Evolutionary conservation across 495 filamentous ascomycete genomes (phyloP).

Genomic region (Penicillium fimorum): DNA sequence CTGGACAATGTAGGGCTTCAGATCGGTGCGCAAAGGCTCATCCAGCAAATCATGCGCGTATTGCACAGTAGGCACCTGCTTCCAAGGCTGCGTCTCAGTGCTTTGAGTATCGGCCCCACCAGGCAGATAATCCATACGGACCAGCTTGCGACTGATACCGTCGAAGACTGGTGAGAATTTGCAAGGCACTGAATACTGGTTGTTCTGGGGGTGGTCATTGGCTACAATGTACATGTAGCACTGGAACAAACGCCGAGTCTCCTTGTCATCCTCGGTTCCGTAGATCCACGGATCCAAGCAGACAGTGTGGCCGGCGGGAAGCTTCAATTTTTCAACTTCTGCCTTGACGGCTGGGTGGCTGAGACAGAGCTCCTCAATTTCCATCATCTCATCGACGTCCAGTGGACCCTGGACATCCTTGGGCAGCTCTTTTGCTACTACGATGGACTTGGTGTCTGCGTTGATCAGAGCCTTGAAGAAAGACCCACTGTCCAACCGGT

Average conservation of each 20-base stretch:
- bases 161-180: conserved; percentile 76
- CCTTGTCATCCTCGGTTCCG: conserved; percentile 37
- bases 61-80: conserved; percentile 54
- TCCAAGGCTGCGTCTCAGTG: conserved; percentile 41
- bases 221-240: conserved; percentile 47
- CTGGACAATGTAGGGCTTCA: conserved; percentile 74
- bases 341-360: conserved; percentile 41
- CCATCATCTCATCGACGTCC: conserved; percentile 43
- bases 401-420: conserved; percentile 42
- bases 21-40: conserved; percentile 48
- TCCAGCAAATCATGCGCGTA: conserved; percentile 45
- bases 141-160: conserved; percentile 60
- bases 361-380: conserved; percentile 41
- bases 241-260: conserved; percentile 42
- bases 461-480: conserved; percentile 47
- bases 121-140: conserved; percentile 52
- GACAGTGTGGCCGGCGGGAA: conserved; percentile 39
- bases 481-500: conserved; percentile 40
- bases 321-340: conserved; percentile 44
- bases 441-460: conserved; percentile 38
- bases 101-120: conserved; percentile 31
- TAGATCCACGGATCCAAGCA: conserved; percentile 50
- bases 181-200: conserved; percentile 78
- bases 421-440: conserved; percentile 41
- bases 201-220: conserved; percentile 46